Conservation (phyloP, 495 filamentous ascomycete species). For the Hypoxylon fragiforme region DNA sequence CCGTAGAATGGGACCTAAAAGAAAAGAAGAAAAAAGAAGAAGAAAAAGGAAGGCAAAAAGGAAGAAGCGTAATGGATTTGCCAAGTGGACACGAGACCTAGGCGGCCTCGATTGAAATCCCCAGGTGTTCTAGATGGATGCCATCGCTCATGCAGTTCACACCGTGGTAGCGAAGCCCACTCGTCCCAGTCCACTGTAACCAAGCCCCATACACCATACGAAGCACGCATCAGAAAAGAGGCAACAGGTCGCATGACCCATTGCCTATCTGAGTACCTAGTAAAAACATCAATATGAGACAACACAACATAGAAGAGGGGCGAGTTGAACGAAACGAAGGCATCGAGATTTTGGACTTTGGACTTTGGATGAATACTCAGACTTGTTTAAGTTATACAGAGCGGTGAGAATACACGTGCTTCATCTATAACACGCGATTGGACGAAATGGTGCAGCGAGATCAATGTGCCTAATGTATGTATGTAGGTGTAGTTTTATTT, state of each 20-base stretch:
- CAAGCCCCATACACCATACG: not conserved
- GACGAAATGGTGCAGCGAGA: slow-evolving; percentile 1
- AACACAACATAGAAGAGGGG: not conserved
- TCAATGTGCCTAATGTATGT: slow-evolving; percentile 16
- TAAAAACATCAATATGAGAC: not conserved
- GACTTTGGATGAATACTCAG: slow-evolving; percentile 3
- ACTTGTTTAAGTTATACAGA: slow-evolving; percentile 24
- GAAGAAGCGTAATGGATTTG: no score
- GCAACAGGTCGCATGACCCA: slow-evolving; percentile 24
- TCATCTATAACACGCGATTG: slow-evolving; percentile 17
- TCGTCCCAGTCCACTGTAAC: slow-evolving; percentile 8
- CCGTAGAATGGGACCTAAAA: no score
- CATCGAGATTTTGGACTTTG: slow-evolving; percentile 10
- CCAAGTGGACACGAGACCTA: no score
- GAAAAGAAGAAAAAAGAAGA: no score
- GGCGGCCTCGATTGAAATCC: not conserved
- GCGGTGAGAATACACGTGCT: slow-evolving; percentile 31
- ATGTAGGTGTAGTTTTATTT: not conserved
- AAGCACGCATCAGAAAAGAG: slow-evolving; percentile 9
- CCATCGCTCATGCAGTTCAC: slow-evolving; percentile 15
- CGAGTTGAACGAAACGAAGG: slow-evolving; percentile 8
- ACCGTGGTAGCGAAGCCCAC: slow-evolving; percentile 11
- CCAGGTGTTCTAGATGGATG: slow-evolving; percentile 12
- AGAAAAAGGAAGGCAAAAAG: no score
- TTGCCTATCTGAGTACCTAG: not conserved